phyloP scores from a whole-genome alignment of 371 early-diverging fungal species.

The Actinomucor elegans region DNA sequence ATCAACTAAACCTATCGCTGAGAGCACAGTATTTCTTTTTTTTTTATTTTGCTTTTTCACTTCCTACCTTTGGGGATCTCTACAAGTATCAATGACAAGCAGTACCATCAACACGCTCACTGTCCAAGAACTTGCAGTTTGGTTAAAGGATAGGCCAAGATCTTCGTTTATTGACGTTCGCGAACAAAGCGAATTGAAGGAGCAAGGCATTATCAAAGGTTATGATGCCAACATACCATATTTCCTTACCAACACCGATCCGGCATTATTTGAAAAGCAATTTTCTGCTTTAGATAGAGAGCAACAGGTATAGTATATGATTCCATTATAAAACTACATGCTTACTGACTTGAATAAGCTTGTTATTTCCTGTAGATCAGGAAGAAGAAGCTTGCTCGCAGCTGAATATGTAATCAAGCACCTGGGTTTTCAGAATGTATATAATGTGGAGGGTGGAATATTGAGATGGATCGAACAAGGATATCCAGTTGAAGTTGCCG shows the following conservation, averaged over 20 bases:
- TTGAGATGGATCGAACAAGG: constrained; percentile 20
- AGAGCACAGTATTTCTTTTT: too few relatives aligned
- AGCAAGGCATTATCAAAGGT: constrained; percentile 27
- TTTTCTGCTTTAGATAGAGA: constrained; percentile 21
- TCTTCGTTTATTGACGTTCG: constrained; percentile 32
- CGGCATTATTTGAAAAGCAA: constrained; percentile 16
- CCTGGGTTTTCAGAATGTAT: constrained; percentile 15
- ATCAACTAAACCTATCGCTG: too few relatives aligned
- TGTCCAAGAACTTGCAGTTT: constrained; percentile 5
- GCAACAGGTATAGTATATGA: constrained; percentile 15
- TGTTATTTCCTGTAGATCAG: constrained; percentile 24
- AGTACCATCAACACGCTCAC: constrained; percentile 1
- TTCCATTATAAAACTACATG: too few relatives aligned
- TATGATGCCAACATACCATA: constrained; percentile 32
- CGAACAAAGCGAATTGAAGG: constrained; percentile 25
- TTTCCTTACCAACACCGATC: constrained; percentile 18
- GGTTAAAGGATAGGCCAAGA: neutral
- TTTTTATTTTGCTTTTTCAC: too few relatives aligned
- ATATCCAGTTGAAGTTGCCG: constrained; percentile 9
- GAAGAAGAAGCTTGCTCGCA: constrained; percentile 20
- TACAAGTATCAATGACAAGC: too few relatives aligned
- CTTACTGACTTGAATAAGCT: neutral
- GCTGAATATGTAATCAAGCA: constrained; percentile 6
- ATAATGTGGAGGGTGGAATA: constrained; percentile 21
- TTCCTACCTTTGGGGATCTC: too few relatives aligned